These are phyloP conservation scores for Begonia loranthoides DNA, from an alignment of 306 rosid species.

Conservation along the genomic window DNA sequence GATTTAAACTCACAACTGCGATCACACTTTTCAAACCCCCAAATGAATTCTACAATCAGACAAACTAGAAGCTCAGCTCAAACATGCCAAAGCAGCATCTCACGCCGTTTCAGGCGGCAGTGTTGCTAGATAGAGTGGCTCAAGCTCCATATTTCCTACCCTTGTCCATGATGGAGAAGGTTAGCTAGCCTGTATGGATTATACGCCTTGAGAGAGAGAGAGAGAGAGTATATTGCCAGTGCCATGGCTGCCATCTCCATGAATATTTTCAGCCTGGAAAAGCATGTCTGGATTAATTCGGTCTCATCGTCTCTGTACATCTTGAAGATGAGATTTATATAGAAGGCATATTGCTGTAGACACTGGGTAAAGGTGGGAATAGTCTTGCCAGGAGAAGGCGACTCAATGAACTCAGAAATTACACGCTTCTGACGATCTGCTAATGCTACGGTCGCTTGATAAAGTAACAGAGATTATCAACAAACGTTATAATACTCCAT, in stretches of 20 bases:
- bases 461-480: too few relatives aligned
- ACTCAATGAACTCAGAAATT: too few relatives aligned
- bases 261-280: constrained; percentile 19
- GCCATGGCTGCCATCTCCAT: constrained; percentile 33
- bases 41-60: too few relatives aligned
- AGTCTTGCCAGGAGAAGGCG: constrained; percentile 12
- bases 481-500: too few relatives aligned
- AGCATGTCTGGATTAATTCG: constrained; percentile 27
- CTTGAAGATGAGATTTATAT: too few relatives aligned
- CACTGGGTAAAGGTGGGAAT: too few relatives aligned
- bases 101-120: constrained; percentile 25
- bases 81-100: constrained; percentile 30
- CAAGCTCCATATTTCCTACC: constrained; percentile 20
- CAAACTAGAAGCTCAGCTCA: constrained; percentile 1
- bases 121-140: constrained; percentile 5
- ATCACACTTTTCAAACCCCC: too few relatives aligned
- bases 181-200: constrained; percentile 23
- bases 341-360: too few relatives aligned
- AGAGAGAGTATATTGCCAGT: constrained; percentile 19
- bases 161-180: constrained; percentile 22
- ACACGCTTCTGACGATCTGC: too few relatives aligned
- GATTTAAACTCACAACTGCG: too few relatives aligned
- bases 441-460: too few relatives aligned
- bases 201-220: constrained; percentile 9
- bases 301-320: constrained; percentile 26